phyloP scores from a whole-genome alignment of 2,329 filamentous ascomycete genomes.

The Penicillium sp. region DNA sequence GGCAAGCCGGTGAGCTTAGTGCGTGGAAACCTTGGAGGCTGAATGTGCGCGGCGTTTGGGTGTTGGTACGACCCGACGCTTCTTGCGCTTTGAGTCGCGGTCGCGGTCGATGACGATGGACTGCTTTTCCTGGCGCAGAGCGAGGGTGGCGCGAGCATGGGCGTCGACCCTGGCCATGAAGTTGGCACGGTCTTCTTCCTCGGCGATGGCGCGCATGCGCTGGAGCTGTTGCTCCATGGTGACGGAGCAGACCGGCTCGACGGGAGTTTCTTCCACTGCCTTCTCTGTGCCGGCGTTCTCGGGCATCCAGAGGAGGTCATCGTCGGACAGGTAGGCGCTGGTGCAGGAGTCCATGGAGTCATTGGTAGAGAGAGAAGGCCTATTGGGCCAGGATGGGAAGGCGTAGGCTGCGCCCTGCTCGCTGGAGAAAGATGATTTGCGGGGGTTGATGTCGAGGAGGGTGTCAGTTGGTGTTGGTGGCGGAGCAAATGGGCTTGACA shows the following conservation, averaged over 20 bases:
- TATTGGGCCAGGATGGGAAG: constrained; percentile 48
- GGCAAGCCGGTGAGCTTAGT: not conserved
- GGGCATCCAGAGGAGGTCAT: constrained; percentile 42
- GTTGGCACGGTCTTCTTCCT: constrained; percentile 40
- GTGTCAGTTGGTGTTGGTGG: constrained; percentile 42
- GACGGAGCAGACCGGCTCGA: constrained; percentile 27
- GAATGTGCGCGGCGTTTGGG: constrained; percentile 31
- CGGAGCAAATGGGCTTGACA: constrained; percentile 38
- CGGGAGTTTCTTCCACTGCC: constrained; percentile 29
- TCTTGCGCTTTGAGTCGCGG: constrained; percentile 28
- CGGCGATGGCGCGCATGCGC: constrained; percentile 36
- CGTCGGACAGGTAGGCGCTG: constrained; percentile 45
- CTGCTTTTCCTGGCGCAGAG: constrained; percentile 37
- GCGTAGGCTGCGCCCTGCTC: constrained; percentile 44
- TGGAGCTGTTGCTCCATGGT: constrained; percentile 45
- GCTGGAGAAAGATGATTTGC: constrained; percentile 45
- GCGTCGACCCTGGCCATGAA: constrained; percentile 45
- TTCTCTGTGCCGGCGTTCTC: constrained; percentile 28
- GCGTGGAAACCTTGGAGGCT: constrained; percentile 19
- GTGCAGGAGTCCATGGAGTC: constrained; percentile 33
- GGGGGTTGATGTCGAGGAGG: constrained; percentile 43
- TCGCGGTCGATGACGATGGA: constrained; percentile 24
- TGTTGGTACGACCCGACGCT: constrained; percentile 29
- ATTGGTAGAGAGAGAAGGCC: constrained; percentile 37
- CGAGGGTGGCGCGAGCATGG: constrained; percentile 43